A percentile compares a stretch with the other conserved stretches of the same genome.
These are phyloP conservation scores for Penicillium canescens DNA, from an alignment of 495 filamentous ascomycete species.

Conservation along the genomic window DNA sequence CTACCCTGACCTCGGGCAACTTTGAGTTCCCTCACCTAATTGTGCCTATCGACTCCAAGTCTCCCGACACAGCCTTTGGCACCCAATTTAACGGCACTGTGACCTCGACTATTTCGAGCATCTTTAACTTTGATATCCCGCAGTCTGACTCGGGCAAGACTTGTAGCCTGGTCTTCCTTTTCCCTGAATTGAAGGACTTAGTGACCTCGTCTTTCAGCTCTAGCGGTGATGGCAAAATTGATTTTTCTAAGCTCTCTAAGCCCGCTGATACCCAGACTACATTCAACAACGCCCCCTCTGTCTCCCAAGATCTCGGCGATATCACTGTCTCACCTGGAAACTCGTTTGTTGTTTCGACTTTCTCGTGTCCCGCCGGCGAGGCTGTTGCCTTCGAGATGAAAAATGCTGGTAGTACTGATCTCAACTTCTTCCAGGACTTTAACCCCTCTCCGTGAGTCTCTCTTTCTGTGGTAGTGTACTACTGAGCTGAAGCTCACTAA, in stretches of 20 bases:
- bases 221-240: conserved; percentile 56
- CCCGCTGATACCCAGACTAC: conserved; percentile 45
- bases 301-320: conserved; percentile 45
- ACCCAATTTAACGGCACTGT: conserved; percentile 57
- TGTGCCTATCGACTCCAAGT: conserved; percentile 57
- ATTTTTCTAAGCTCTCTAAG: conserved; percentile 47
- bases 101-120: conserved; percentile 53
- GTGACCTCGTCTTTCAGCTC: conserved; percentile 57
- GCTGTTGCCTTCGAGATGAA: conserved; percentile 53
- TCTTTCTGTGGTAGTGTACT: too few relatives aligned
- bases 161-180: conserved; percentile 66
- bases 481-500: not conserved
- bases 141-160: conserved; percentile 51
- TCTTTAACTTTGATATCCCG: conserved; percentile 73
- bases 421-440: too few relatives aligned
- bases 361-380: conserved; percentile 56
- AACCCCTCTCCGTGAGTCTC: too few relatives aligned
- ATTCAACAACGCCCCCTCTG: conserved; percentile 49
- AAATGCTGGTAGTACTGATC: conserved; percentile 20
- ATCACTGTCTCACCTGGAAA: conserved; percentile 54
- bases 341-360: conserved; percentile 55
- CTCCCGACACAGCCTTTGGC: conserved; percentile 52
- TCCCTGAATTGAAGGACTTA: conserved; percentile 54
- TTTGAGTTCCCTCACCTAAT: conserved; percentile 71
- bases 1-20: conserved; percentile 45